These are phyloP conservation scores for Fusarium sp. DNA, from an alignment of 2,329 filamentous ascomycete species.

Conservation along the genomic window DNA sequence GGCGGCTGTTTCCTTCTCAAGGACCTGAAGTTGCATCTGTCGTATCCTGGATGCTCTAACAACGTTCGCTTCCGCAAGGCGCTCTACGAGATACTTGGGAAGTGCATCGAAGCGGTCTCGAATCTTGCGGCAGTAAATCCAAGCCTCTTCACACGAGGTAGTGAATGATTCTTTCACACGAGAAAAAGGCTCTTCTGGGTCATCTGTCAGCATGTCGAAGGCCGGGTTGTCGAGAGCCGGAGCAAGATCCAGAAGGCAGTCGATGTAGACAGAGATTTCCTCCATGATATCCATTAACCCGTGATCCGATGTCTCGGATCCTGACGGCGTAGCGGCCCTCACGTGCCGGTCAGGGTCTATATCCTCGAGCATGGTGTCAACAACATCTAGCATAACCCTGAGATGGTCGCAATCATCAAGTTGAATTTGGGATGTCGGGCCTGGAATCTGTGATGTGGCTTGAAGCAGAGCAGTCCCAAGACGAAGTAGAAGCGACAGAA, in stretches of 20 bases:
- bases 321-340: neutral
- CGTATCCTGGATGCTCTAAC: neutral
- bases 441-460: neutral
- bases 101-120: neutral
- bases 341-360: neutral
- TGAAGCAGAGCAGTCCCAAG: neutral
- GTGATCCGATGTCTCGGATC: neutral
- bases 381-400: neutral
- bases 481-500: neutral
- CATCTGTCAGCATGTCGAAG: neutral
- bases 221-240: neutral
- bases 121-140: constrained; percentile 3
- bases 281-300: neutral
- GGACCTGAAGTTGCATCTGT: neutral
- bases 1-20: neutral
- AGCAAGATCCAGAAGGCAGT: neutral
- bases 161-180: neutral
- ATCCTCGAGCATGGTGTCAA: neutral
- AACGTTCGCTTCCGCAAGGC: neutral
- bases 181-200: neutral
- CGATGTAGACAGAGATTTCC: neutral
- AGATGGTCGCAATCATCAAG: neutral
- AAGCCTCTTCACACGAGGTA: neutral
- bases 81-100: neutral
- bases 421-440: neutral